Conservation (phyloP, 257 asterid genomes). For the Orobanche coerulescens region DNA sequence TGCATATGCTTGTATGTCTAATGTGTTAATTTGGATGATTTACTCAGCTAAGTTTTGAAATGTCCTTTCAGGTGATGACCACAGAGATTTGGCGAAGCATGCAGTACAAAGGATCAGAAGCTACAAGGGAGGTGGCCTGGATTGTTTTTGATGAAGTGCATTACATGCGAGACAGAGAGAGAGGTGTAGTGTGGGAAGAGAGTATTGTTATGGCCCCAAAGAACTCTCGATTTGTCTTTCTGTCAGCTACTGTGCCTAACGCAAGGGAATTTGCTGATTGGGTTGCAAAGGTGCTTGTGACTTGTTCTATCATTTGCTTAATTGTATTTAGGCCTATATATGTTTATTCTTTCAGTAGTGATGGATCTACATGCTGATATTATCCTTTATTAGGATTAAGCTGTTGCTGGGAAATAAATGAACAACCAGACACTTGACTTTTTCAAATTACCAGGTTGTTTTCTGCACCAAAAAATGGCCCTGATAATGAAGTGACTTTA, state of each 20-base stretch:
- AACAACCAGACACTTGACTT: background rate
- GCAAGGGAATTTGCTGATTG: conserved; percentile 97
- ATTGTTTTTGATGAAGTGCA: conserved; percentile 94
- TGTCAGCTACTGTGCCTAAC: conserved; percentile 92
- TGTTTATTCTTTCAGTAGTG: background rate
- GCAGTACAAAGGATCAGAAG: conserved; percentile 97
- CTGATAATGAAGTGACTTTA: background rate
- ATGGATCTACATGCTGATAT: background rate
- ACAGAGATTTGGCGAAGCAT: conserved; percentile 98
- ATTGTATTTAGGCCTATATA: background rate
- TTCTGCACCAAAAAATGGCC: too few relatives aligned
- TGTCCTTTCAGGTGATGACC: conserved; percentile 78
- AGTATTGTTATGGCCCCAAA: conserved; percentile 93
- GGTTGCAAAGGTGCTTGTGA: conserved; percentile 82
- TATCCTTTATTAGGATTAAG: background rate
- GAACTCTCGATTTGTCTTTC: conserved; percentile 82
- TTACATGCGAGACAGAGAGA: conserved; percentile 95
- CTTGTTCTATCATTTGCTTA: background rate
- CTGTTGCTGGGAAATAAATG: background rate
- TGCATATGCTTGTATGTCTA: background rate
- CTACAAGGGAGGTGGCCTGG: conserved; percentile 94
- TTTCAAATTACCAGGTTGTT: background rate
- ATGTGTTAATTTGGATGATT: background rate
- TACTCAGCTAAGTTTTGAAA: conserved; percentile 15
- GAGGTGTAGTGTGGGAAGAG: conserved; percentile 99